phyloP scores from a whole-genome alignment of 1,139 yeast genomes.

The Kluyveromyces sp. region DNA sequence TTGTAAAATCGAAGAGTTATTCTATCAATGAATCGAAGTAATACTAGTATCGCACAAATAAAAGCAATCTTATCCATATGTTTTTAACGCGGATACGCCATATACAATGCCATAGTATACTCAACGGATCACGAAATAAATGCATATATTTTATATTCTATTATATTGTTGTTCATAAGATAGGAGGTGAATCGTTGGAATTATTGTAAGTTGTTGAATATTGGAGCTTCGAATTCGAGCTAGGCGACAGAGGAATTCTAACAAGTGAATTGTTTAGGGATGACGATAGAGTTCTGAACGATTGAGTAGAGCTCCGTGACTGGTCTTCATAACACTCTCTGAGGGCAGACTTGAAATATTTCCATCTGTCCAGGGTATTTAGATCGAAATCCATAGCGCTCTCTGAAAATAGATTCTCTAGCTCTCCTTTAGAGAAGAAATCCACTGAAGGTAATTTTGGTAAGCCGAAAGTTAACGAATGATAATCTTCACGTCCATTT shows the following conservation, averaged over 20 bases:
- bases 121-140: too few species aligned
- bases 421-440: constrained; percentile 18
- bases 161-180: neutral
- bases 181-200: constrained; percentile 1
- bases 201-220: neutral
- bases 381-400: neutral
- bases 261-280: neutral
- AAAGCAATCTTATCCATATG: too few species aligned
- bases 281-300: constrained; percentile 7
- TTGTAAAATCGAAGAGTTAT: too few species aligned
- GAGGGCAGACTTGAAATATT: neutral
- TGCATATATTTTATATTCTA: too few species aligned
- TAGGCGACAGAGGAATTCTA: neutral
- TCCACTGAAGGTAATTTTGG: constrained; percentile 25
- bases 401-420: constrained; percentile 4
- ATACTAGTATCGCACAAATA: too few species aligned
- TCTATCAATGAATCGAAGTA: too few species aligned
- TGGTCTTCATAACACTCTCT: neutral
- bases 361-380: neutral
- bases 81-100: too few species aligned
- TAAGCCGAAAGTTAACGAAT: constrained; percentile 25
- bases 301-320: neutral
- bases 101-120: too few species aligned
- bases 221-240: neutral
- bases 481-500: constrained; percentile 16